These are phyloP conservation scores for Aureobasidium pullulans DNA, from an alignment of 2,329 filamentous ascomycete species.

Conservation along the genomic window DNA sequence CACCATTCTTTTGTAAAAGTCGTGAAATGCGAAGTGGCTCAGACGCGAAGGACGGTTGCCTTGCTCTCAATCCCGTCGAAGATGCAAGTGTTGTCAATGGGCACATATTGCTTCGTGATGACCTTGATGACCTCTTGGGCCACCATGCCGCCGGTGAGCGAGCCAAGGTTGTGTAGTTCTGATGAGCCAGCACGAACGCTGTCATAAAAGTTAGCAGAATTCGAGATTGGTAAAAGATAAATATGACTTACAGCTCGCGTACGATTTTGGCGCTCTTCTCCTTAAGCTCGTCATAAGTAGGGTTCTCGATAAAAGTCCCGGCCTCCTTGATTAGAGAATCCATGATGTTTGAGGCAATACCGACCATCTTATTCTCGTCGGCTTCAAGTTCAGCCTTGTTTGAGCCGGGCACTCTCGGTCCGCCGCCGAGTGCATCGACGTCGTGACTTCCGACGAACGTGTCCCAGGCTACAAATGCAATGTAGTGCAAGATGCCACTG, in stretches of 20 bases:
- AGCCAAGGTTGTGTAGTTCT: slow-evolving; percentile 88
- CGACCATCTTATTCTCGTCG: slow-evolving; percentile 33
- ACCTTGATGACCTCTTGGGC: slow-evolving; percentile 96
- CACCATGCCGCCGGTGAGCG: slow-evolving; percentile 81
- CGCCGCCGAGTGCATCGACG: slow-evolving; percentile 27
- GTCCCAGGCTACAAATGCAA: slow-evolving; percentile 46
- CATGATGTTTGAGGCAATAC: slow-evolving; percentile 36
- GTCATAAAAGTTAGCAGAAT: not conserved
- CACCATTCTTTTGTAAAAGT: not conserved
- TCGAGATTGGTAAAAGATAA: not conserved
- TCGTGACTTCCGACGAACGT: slow-evolving; percentile 36
- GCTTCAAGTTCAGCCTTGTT: slow-evolving; percentile 27
- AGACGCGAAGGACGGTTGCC: slow-evolving; percentile 39
- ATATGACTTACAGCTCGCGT: slow-evolving; percentile 35
- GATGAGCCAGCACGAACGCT: slow-evolving; percentile 67
- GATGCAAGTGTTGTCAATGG: slow-evolving; percentile 56
- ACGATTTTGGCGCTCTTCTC: slow-evolving; percentile 30
- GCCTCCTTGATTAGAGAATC: slow-evolving; percentile 38
- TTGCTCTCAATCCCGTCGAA: slow-evolving; percentile 56
- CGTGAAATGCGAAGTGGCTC: not conserved
- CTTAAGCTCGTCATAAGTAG: slow-evolving; percentile 33
- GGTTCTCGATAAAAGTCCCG: slow-evolving; percentile 32
- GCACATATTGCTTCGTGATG: slow-evolving; percentile 62
- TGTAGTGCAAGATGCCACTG: slow-evolving; percentile 41
- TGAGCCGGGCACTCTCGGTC: slow-evolving; percentile 31